Evolutionary conservation across 768 basidiomycete genomes (phyloP), one percentile per base, ranked within the genome.

Genomic region (Stropharia rugosoannulata): DNA sequence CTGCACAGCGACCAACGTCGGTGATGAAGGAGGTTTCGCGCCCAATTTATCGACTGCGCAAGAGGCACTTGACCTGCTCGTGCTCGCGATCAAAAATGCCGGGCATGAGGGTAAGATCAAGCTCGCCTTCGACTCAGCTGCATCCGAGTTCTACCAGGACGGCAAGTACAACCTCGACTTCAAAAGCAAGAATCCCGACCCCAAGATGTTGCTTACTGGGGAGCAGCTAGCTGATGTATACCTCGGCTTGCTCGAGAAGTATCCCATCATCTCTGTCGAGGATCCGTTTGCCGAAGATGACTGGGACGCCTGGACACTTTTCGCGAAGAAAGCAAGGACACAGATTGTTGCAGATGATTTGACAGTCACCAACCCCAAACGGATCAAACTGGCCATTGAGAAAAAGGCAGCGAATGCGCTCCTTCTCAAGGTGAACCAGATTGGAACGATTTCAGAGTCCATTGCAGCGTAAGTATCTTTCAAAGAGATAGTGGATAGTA

Each of bases 121-220:
- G 39, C 51, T 59, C 35, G 53, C 43, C 25, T 13, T 59, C 16
- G 58, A 59, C 49, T 10, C 25, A 7, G 58, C 58, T 15, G 58
- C 58, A 7, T 59, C 58, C 49, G 58, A 59, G 49, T 59, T 55
- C 32, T 55, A 51, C 58, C 48, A 52, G 19, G 50, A 55, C 39
- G 54, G 54, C 25, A 59, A 59, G 32, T 59, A 59, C 37, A 50
- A 59, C 49, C 58, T 59, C 22, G 50, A 59, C 15, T 59, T 59
- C 54, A 59, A 59, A 37, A 51, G 41, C 13, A 37, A 38, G 12
- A 47, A 55, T 10, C 37, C 57, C 15, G 49, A 59, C 16, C 35
- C 42, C 19, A 51, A 49, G 13, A 40, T 47, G 18, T 13, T 44
- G 5, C 19, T 59, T 7, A 40, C 42, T 1, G 49, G 49, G 7